Evolutionary conservation across 2,329 filamentous ascomycete species (phyloP).

Genomic region (Aspergillus aculeatus): DNA sequence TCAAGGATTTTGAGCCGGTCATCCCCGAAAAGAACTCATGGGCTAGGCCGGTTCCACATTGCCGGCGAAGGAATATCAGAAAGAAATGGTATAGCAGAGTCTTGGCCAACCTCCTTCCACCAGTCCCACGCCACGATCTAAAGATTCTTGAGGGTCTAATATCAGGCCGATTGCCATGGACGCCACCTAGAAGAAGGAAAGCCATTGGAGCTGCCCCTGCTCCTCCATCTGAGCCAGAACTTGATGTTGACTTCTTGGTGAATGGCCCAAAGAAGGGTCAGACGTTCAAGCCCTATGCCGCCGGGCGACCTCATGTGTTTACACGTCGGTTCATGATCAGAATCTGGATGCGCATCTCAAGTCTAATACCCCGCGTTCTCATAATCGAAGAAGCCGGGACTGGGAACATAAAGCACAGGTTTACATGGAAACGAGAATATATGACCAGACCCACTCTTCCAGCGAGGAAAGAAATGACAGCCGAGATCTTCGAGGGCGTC

Average conservation of each 20-base stretch:
- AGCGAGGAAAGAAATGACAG: neutral
- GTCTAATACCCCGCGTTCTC: constrained; percentile 30
- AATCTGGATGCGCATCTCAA: constrained; percentile 38
- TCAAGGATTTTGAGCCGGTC: constrained; percentile 28
- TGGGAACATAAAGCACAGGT: constrained; percentile 25
- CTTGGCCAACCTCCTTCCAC: constrained; percentile 36
- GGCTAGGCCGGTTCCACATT: constrained; percentile 31
- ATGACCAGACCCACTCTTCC: neutral
- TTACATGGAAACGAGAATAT: constrained; percentile 29
- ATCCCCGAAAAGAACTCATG: constrained; percentile 40
- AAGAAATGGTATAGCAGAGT: constrained; percentile 38
- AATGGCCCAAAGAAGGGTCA: constrained; percentile 37
- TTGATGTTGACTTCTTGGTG: constrained; percentile 32
- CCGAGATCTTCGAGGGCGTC: constrained; percentile 4
- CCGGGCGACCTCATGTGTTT: constrained; percentile 42
- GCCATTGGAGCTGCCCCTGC: constrained; percentile 1
- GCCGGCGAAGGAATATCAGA: constrained; percentile 36
- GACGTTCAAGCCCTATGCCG: constrained; percentile 33
- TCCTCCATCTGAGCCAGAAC: constrained; percentile 6
- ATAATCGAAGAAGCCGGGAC: neutral
- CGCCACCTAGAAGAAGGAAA: constrained; percentile 27
- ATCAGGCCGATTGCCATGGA: constrained; percentile 33
- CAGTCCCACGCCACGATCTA: constrained; percentile 40
- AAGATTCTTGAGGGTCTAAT: constrained; percentile 34
- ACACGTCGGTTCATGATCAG: constrained; percentile 40